Base-by-base conservation (phyloP, 2,329 filamentous ascomycete species). In the Cyphellophora attinorum region DNA sequence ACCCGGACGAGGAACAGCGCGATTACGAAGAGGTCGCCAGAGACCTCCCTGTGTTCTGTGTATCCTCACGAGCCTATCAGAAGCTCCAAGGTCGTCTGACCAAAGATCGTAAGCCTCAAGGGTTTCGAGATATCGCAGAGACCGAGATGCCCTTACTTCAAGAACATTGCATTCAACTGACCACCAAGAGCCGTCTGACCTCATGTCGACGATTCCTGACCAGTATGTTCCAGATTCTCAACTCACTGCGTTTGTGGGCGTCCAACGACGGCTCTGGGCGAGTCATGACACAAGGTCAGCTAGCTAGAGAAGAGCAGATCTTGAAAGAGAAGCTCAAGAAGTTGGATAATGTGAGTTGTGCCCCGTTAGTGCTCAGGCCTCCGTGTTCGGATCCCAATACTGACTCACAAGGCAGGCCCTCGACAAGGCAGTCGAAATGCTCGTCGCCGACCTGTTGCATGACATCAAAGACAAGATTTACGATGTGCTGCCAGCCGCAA, bases 21-120 rank as follows among this genome's bases (percentile, higher is more conserved):
- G 67, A 80, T 45, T 81, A 81, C 34, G 64, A 72, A 0, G 54
- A 72, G 28, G 63, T 79, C 5, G 74, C 71, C 0, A 52, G 52
- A 6, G 61, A 59, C 1, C 58, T 82, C 1, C 69, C 74, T 0
- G 75, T 81, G 2, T 82, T 79, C 47, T 81, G 76, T 41, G 71
- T 81, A 11, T 76, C 72, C 38, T 72, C 70, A 30, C 60, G 70
- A 29, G 75, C 69, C 0, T 81, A 78, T 35, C 75, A 81, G 45
- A 74, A 75, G 45, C 54, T 81, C n/a, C 59, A 61, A 25, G 41
- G 72, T 70, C 62, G 70, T 3, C 49, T 79, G 6, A 51, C 59
- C 34, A 68, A 70, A 28, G 75, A 81, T 34, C 55, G 59, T 2
- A 45, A 56, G 8, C 60, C 73, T 2, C 54, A 62, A 10, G 74